Base-by-base conservation (phyloP, 2,329 filamentous ascomycete species). In the Hypoxylon sp. region DNA sequence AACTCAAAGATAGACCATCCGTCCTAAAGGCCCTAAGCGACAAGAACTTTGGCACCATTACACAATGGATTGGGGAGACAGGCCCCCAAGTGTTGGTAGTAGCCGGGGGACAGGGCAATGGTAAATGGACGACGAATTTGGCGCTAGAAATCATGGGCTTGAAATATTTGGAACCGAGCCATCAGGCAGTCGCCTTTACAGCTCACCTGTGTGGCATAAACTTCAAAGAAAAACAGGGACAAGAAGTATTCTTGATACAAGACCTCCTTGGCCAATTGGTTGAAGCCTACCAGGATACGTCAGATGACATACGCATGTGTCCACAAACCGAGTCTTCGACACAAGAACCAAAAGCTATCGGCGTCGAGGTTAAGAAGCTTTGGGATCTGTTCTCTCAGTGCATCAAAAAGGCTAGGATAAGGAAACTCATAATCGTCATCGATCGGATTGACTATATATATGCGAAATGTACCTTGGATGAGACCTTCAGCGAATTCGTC, bases 261-360 rank as follows among this genome's bases (percentile, higher is more conserved):
- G 41, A 45, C n/a, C 53, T 57, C 13, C 14, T 57, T 46, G 53
- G 25, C n/a, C 53, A 45, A 46, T n/a, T 57, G 38, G 3, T 46
- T 23, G 53, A 57, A 21, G 4, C 5, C 5, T 57, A 46, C 41
- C 38, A 10, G 4, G 38, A 46, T 1, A 34, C 2, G 10, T 57
- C 45, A 2, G n/a, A 46, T 32, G 53, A 30, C 25, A 23, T 45
- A 34, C 48, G 11, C 9, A 34, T 11, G 1, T 51, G 48, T 34
- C 14, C 10, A 34, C 53, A 21, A n/a, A 10, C n/a, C 10, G 28
- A 45, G 41, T 9, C 19, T n/a, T n/a, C n/a, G 14, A 34, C 14
- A n/a, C 38, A 46, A 2, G 48, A 51, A 3, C 28, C 7, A 11
- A 45, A 45, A 2, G 32, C 10, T n/a, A 14, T 7, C 2, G 41